Percentiles rank a stretch among this genome's conserved stretches.
Conservation (phyloP, 2,329 filamentous ascomycete species). For the Didymella pomorum region DNA sequence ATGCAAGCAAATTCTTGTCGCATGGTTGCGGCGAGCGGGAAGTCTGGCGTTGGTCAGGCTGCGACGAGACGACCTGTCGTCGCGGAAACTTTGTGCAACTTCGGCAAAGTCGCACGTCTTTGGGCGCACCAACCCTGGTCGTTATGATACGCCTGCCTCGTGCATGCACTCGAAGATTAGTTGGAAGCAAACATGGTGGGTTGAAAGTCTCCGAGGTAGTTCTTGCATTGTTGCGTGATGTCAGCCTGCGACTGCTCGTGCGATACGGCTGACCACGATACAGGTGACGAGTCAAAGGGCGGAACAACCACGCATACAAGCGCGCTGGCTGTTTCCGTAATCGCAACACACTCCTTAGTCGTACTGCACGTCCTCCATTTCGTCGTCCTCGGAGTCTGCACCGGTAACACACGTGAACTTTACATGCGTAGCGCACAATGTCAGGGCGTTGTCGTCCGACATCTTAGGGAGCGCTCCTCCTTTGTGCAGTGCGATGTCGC, state of each 20-base stretch:
- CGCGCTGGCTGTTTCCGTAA: neutral
- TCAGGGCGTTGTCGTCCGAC: slow-evolving; percentile 8
- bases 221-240: neutral
- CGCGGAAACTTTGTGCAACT: slow-evolving; percentile 15
- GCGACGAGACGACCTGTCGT: slow-evolving; percentile 16
- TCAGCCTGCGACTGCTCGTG: neutral
- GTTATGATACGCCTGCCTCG: slow-evolving; percentile 9
- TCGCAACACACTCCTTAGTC: neutral
- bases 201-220: neutral
- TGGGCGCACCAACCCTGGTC: slow-evolving; percentile 3
- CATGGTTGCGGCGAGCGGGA: neutral
- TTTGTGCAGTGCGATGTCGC: slow-evolving; percentile 6
- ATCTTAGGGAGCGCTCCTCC: slow-evolving; percentile 6
- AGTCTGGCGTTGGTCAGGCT: neutral
- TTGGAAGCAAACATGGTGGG: neutral
- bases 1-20: neutral
- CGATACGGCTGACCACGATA: neutral
- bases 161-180: slow-evolving; percentile 2
- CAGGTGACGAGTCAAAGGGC: neutral
- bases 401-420: neutral
- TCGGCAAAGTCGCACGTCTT: slow-evolving; percentile 5
- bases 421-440: slow-evolving; percentile 8
- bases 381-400: slow-evolving; percentile 3
- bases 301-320: neutral
- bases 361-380: slow-evolving; percentile 17